phyloP scores from a whole-genome alignment of 306 rosid species.

The Castanea mollissima region DNA sequence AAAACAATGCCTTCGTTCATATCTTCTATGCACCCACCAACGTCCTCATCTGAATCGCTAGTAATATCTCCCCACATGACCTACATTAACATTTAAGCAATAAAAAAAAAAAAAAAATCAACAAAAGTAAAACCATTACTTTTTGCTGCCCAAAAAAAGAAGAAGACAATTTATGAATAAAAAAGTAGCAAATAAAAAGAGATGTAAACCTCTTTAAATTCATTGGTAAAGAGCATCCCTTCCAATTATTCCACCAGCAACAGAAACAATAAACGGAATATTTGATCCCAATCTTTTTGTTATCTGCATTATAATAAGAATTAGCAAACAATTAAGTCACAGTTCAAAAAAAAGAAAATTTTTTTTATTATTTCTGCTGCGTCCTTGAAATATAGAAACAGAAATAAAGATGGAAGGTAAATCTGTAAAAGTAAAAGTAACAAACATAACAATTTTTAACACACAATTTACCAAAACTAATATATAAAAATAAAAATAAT shows the following conservation, averaged over 20 bases:
- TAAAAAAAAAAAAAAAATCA: background rate
- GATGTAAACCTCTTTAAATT: background rate
- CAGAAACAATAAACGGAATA: slow-evolving; percentile 30
- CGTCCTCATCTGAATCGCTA: slow-evolving; percentile 21
- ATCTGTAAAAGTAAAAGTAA: no score
- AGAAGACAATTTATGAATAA: no score
- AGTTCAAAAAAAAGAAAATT: background rate
- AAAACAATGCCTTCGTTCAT: slow-evolving; percentile 54
- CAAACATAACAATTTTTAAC: background rate
- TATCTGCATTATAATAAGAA: slow-evolving; percentile 12
- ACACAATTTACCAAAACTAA: background rate
- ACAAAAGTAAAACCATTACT: slow-evolving; percentile 17
- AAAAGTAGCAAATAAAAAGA: no score
- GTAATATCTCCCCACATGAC: slow-evolving; percentile 32
- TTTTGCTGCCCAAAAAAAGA: slow-evolving; percentile 5
- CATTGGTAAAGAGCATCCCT: no score
- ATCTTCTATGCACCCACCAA: slow-evolving; percentile 1
- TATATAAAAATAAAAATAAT: no score
- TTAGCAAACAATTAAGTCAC: background rate
- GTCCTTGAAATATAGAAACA: no score
- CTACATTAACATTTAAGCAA: slow-evolving; percentile 17
- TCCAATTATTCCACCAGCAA: background rate
- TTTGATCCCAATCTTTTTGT: slow-evolving; percentile 26
- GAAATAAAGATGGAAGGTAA: no score
- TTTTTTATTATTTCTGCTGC: no score